A percentile compares a stretch with the other conserved stretches of the same genome.
Evolutionary conservation across 2,329 filamentous ascomycete genomes (phyloP).

Genomic region (Colletotrichum tropicale): DNA sequence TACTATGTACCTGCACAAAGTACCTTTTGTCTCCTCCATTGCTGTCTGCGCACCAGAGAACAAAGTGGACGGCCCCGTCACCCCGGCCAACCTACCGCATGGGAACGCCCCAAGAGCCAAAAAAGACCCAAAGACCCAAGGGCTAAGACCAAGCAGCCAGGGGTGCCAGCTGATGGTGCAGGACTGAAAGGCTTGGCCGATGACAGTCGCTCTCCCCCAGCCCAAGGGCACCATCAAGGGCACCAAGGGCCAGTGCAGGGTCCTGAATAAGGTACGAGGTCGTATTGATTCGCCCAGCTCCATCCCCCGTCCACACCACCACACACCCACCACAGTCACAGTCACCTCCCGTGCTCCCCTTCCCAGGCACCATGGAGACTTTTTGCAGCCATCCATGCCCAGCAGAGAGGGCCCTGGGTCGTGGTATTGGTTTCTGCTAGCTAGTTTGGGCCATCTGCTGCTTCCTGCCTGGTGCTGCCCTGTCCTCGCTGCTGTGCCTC

Average conservation of each 20-base stretch:
- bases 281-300: constrained; percentile 19
- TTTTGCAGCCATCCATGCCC: neutral
- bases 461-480: neutral
- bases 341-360: neutral
- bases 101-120: neutral
- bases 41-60: neutral
- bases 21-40: neutral
- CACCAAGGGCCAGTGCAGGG: constrained; percentile 6
- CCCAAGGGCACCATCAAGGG: neutral
- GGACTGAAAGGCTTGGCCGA: constrained; percentile 9
- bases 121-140: neutral
- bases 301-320: neutral
- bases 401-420: neutral
- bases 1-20: neutral
- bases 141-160: neutral
- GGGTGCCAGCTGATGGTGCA: neutral
- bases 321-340: neutral
- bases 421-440: neutral
- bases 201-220: neutral
- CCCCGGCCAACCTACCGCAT: neutral
- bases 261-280: constrained; percentile 20
- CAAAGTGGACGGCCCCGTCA: neutral
- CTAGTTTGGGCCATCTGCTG: neutral
- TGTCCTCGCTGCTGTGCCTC: constrained; percentile 8
- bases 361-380: neutral